phyloP scores from a whole-genome alignment of 441 rosid species.

The Capsella rubella region DNA sequence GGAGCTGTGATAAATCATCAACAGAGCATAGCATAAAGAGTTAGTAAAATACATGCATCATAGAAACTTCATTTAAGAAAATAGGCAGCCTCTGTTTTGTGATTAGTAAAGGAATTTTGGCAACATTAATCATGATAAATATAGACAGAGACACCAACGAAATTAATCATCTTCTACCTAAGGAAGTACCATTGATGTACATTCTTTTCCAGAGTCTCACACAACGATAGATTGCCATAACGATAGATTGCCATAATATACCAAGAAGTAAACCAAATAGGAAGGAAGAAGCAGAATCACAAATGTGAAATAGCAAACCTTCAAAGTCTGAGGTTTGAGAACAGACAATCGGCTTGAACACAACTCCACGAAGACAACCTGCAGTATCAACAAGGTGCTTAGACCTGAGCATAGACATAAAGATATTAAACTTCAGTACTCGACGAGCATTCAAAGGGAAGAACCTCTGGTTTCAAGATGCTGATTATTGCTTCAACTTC shows the following conservation, averaged over 20 bases:
- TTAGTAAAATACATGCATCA: slow-evolving; percentile 24
- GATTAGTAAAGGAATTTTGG: slow-evolving; percentile 72
- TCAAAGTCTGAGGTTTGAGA: slow-evolving; percentile 79
- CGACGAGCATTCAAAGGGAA: slow-evolving; percentile 29
- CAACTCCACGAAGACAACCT: slow-evolving; percentile 95
- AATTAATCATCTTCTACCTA: slow-evolving; percentile 14
- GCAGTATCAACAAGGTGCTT: slow-evolving; percentile 22
- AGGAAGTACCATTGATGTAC: background rate
- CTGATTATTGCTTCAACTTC: slow-evolving; percentile 85
- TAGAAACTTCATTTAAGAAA: slow-evolving; percentile 1
- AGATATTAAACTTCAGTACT: slow-evolving; percentile 9
- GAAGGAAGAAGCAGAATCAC: slow-evolving; percentile 32
- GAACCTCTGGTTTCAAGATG: slow-evolving; percentile 89
- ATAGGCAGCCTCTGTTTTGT: slow-evolving; percentile 8
- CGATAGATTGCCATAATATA: background rate
- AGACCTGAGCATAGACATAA: slow-evolving; percentile 15
- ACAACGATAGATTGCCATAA: background rate
- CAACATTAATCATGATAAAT: slow-evolving; percentile 35
- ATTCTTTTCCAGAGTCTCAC: slow-evolving; percentile 13
- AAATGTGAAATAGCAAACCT: slow-evolving; percentile 55
- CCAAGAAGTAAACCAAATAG: slow-evolving; percentile 17
- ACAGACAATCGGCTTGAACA: slow-evolving; percentile 84
- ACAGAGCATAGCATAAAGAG: slow-evolving; percentile 31
- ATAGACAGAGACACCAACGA: background rate
- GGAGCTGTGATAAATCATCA: slow-evolving; percentile 15